These are phyloP conservation scores for Eucalyptus regnans DNA, from an alignment of 345 rosid genomes.

Conservation along the genomic window DNA sequence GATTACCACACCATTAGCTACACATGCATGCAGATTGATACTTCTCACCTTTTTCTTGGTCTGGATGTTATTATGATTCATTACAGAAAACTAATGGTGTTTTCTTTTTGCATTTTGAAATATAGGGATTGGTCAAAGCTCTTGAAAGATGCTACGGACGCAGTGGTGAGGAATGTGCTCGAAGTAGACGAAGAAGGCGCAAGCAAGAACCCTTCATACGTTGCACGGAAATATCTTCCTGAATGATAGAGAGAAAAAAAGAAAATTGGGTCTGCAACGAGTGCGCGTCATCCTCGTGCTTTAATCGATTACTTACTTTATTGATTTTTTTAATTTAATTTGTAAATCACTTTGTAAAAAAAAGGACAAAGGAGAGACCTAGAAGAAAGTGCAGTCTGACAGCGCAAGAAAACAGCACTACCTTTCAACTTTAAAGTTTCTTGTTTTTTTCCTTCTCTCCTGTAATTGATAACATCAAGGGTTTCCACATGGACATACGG, in stretches of 20 bases:
- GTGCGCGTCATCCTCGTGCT: not conserved
- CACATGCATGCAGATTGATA: not conserved
- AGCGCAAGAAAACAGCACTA: not conserved
- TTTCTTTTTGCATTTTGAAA: not conserved
- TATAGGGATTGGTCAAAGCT: conserved; percentile 82
- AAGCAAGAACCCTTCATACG: not conserved
- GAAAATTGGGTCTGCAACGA: not conserved
- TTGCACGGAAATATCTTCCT: not conserved
- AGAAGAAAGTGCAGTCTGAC: not conserved
- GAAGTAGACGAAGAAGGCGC: conserved; percentile 33
- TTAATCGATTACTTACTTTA: not conserved
- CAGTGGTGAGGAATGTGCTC: conserved; percentile 44
- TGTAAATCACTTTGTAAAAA: not conserved
- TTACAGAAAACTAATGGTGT: not conserved
- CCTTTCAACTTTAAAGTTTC: not conserved
- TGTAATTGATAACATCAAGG: not conserved
- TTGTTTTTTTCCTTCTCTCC: not conserved
- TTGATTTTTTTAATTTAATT: not conserved
- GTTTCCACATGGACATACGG: not conserved
- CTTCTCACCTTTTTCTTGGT: not conserved
- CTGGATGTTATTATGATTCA: not conserved
- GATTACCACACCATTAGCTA: not conserved
- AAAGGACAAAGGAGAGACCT: not conserved
- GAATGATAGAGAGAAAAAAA: not conserved
- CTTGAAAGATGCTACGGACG: conserved; percentile 50